Conservation (phyloP, 1,139 yeast species). For the Taphrina pruni region DNA sequence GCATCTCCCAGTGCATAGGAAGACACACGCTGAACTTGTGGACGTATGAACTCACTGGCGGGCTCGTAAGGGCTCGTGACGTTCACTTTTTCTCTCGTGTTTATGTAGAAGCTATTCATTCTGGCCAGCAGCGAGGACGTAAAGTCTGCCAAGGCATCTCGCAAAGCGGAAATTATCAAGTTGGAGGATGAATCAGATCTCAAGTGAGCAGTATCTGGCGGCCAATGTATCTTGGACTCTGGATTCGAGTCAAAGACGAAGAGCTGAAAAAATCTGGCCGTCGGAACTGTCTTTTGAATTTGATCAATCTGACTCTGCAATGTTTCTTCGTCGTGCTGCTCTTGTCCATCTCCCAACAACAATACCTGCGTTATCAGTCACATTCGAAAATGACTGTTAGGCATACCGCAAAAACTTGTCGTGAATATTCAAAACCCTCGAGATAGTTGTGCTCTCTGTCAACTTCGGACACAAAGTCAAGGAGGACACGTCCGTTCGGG, state of each 20-base stretch:
- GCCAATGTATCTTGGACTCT: slow-evolving; percentile 48
- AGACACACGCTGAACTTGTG: slow-evolving; percentile 27
- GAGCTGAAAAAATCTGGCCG: slow-evolving; percentile 67
- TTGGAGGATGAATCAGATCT: slow-evolving; percentile 49
- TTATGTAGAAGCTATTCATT: slow-evolving; percentile 60
- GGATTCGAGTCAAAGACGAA: slow-evolving; percentile 65
- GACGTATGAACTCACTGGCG: slow-evolving; percentile 44
- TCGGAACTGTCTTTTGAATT: slow-evolving; percentile 59
- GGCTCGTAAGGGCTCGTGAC: slow-evolving; percentile 46
- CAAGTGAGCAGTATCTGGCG: slow-evolving; percentile 50
- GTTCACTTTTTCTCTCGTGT: slow-evolving; percentile 44
- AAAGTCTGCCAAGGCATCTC: slow-evolving; percentile 25
- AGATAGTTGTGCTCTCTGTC: slow-evolving; percentile 68
- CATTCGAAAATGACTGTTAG: too few relatives aligned
- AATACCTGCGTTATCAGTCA: slow-evolving; percentile 49
- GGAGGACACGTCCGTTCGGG: slow-evolving; percentile 75
- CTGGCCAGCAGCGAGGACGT: slow-evolving; percentile 63
- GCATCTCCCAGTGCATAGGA: slow-evolving; percentile 39
- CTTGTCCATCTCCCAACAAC: slow-evolving; percentile 63
- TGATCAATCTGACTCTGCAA: slow-evolving; percentile 51
- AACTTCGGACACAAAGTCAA: slow-evolving; percentile 60
- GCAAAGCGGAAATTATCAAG: slow-evolving; percentile 50
- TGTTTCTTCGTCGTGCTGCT: slow-evolving; percentile 50
- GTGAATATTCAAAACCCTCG: slow-evolving; percentile 86
- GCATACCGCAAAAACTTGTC: slow-evolving; percentile 65